These are phyloP conservation scores for Suillus tomentosus DNA, from an alignment of 768 basidiomycete species.

Conservation along the genomic window DNA sequence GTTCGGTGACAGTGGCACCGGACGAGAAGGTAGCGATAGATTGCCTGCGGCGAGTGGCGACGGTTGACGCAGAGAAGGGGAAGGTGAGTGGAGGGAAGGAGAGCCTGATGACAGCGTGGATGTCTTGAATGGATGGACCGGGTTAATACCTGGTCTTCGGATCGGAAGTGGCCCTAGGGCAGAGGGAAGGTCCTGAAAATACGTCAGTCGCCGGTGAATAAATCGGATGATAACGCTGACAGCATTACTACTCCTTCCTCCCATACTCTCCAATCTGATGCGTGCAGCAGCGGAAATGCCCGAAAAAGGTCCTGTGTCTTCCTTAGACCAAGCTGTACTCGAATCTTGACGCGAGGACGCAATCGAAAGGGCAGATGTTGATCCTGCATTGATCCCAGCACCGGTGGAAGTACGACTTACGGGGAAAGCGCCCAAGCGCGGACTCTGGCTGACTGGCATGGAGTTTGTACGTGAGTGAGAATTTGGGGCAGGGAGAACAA, in stretches of 20 bases:
- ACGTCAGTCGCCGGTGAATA: conserved; percentile 7
- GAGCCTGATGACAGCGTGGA: conserved; percentile 52
- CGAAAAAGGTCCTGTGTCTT: conserved; percentile 36
- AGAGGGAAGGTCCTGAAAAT: conserved; percentile 38
- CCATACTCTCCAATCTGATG: conserved; percentile 50
- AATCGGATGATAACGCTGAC: conserved; percentile 15
- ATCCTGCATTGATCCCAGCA: conserved; percentile 31
- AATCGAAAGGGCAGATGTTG: conserved; percentile 43
- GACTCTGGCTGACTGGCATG: conserved; percentile 38
- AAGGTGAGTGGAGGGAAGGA: conserved; percentile 50
- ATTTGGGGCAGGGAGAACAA: conserved; percentile 36
- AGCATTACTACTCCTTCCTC: conserved; percentile 35
- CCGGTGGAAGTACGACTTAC: conserved; percentile 37
- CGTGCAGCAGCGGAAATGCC: conserved; percentile 40
- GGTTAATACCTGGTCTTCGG: conserved; percentile 43
- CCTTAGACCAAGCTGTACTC: conserved; percentile 38
- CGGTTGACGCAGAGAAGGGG: conserved; percentile 47
- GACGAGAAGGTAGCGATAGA: conserved; percentile 39
- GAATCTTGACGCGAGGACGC: conserved; percentile 42
- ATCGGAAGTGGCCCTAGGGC: conserved; percentile 45
- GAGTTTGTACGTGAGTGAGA: conserved; percentile 39
- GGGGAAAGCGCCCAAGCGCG: conserved; percentile 37
- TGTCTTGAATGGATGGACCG: conserved; percentile 51
- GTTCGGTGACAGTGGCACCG: conserved; percentile 40
- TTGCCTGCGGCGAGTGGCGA: conserved; percentile 44